Conservation (phyloP, 2,329 filamentous ascomycete species). For the Fusarium virguliforme region DNA sequence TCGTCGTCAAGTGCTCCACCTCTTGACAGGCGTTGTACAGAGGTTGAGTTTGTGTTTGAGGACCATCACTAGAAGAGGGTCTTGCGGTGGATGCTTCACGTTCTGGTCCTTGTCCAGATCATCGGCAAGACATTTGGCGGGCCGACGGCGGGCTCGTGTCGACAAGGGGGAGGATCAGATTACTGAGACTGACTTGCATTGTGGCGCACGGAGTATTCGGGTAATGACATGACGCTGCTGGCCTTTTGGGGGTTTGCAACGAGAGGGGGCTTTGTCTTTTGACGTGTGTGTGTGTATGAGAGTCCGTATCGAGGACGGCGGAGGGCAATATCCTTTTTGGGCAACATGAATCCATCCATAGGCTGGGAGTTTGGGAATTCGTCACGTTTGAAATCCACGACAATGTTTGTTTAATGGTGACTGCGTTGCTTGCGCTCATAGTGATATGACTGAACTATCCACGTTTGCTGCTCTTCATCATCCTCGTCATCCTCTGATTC, state of each 20-base stretch:
- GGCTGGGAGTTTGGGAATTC: constrained; percentile 47
- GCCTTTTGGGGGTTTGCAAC: constrained; percentile 38
- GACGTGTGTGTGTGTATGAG: constrained; percentile 19
- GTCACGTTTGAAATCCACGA: constrained; percentile 31
- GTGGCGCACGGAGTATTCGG: constrained; percentile 51
- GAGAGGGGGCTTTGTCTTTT: constrained; percentile 40
- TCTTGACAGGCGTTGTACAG: constrained; percentile 35
- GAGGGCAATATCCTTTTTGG: constrained; percentile 35
- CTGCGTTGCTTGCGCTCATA: background rate
- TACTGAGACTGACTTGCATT: constrained; percentile 38
- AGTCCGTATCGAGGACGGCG: constrained; percentile 7
- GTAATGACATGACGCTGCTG: constrained; percentile 38
- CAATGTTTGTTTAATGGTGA: constrained; percentile 21
- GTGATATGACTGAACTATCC: too few species aligned
- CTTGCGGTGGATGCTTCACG: constrained; percentile 21
- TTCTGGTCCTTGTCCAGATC: constrained; percentile 33
- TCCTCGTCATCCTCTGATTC: background rate
- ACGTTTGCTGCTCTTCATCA: background rate
- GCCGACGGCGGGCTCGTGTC: constrained; percentile 10
- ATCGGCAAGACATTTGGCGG: constrained; percentile 31
- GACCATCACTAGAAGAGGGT: constrained; percentile 27
- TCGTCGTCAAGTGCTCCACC: constrained; percentile 27
- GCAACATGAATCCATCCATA: constrained; percentile 47
- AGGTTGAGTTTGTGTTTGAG: constrained; percentile 40
- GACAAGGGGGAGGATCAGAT: constrained; percentile 20